Evolutionary conservation across 106 monocot genomes (phyloP).

Genomic region (Phalaenopsis aphrodite): DNA sequence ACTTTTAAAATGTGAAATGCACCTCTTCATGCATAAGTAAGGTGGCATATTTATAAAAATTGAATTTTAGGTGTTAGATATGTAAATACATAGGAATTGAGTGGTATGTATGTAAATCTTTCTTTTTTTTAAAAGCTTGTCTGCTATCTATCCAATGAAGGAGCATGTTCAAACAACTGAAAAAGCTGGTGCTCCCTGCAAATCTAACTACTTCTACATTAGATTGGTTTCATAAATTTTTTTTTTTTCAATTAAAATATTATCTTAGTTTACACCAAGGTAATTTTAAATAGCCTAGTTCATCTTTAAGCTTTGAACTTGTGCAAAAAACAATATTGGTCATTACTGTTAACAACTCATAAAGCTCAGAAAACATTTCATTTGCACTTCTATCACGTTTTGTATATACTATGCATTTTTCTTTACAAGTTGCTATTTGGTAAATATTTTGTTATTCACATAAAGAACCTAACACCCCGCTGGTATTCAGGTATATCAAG

Average conservation of each 20-base stretch:
- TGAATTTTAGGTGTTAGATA: too few species aligned
- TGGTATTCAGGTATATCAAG: slow-evolving; percentile 77
- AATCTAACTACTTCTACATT: background rate
- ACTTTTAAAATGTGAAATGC: too few species aligned
- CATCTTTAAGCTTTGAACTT: background rate
- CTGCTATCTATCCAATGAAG: too few species aligned
- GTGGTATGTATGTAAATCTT: too few species aligned
- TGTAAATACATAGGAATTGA: too few species aligned
- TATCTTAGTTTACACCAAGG: background rate
- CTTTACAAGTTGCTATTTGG: background rate
- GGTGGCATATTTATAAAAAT: too few species aligned
- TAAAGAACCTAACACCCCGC: background rate
- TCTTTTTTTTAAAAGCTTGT: too few species aligned
- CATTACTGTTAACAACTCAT: background rate
- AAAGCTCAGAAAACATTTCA: background rate
- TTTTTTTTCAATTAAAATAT: background rate
- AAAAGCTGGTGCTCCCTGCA: background rate
- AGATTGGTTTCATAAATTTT: background rate
- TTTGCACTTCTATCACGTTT: background rate
- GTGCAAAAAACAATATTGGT: too few species aligned
- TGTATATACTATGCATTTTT: background rate
- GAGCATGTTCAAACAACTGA: background rate
- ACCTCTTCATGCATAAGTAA: too few species aligned
- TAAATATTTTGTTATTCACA: background rate
- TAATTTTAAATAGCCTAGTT: background rate